Evolutionary conservation across 1,284 basidiomycete genomes (phyloP).

Genomic region (Schizophyllum commune): DNA sequence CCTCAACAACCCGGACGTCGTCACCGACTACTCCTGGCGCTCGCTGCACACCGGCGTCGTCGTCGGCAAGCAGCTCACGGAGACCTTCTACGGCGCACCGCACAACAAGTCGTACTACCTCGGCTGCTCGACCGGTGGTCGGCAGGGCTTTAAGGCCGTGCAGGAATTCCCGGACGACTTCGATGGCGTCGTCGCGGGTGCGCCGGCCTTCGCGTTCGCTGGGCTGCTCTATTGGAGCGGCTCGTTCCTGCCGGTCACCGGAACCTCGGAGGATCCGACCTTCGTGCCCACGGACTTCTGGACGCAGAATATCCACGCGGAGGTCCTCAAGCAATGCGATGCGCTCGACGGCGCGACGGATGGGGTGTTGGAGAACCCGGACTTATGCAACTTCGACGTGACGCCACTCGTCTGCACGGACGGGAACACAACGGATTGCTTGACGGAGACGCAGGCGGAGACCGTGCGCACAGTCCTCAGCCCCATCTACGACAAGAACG

Average conservation of each 20-base stretch:
- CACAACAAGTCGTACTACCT: constrained; percentile 13
- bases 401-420: constrained; percentile 21
- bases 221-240: constrained; percentile 5
- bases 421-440: constrained; percentile 20
- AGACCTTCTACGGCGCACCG: constrained; percentile 9
- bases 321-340: constrained; percentile 20
- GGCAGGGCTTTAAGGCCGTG: constrained; percentile 13
- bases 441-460: constrained; percentile 23
- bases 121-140: constrained; percentile 16
- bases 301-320: constrained; percentile 3
- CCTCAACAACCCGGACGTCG: constrained; percentile 16
- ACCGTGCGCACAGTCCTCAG: constrained; percentile 24
- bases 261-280: constrained; percentile 3
- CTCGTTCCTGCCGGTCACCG: not conserved
- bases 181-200: constrained; percentile 15
- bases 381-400: constrained; percentile 24
- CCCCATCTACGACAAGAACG: constrained; percentile 22
- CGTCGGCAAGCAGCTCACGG: constrained; percentile 12
- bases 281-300: constrained; percentile 7
- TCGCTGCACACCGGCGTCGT: constrained; percentile 8
- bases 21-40: constrained; percentile 5
- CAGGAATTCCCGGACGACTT: constrained; percentile 15
- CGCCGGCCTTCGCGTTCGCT: constrained; percentile 10
- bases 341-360: constrained; percentile 23
- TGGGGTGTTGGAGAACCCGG: constrained; percentile 26